A percentile compares a stretch with the other conserved stretches of the same genome.
phyloP scores from a whole-genome alignment of 805 yeast species.

The Spencermartinsiella europaea region DNA sequence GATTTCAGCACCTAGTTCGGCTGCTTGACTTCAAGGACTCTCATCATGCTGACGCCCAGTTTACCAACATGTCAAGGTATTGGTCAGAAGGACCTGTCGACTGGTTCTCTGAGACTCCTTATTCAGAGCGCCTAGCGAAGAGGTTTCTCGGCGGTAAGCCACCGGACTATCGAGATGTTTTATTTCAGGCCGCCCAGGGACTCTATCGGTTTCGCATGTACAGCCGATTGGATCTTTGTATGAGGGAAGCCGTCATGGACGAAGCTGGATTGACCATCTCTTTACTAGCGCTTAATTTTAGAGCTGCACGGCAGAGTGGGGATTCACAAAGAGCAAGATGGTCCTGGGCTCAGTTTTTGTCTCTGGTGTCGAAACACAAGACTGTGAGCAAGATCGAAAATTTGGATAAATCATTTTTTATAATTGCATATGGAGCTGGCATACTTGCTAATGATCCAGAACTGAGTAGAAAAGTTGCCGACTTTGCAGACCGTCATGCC shows the following conservation, averaged over 20 bases:
- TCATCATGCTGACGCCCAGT: neutral
- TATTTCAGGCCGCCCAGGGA: slow-evolving; percentile 5
- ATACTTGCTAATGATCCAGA: neutral
- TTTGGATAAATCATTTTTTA: neutral
- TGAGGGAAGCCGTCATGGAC: slow-evolving; percentile 6
- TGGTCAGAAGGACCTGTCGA: neutral
- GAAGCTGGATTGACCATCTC: slow-evolving; percentile 6
- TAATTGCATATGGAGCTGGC: neutral
- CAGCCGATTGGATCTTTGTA: slow-evolving; percentile 11
- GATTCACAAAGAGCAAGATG: slow-evolving; percentile 20
- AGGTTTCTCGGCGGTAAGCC: neutral
- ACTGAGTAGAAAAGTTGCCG: neutral
- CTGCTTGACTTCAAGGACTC: slow-evolving; percentile 3
- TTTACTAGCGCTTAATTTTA: slow-evolving; percentile 21
- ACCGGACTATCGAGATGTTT: neutral
- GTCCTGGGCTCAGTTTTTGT: slow-evolving; percentile 16
- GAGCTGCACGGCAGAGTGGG: slow-evolving; percentile 19
- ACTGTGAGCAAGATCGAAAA: neutral
- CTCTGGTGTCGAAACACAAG: neutral
- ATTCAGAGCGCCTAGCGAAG: neutral
- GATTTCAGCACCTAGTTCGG: slow-evolving; percentile 12
- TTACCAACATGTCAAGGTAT: neutral
- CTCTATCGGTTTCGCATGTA: slow-evolving; percentile 13
- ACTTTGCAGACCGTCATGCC: neutral
- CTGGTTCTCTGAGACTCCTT: neutral